Base-by-base conservation (phyloP, 768 basidiomycete genomes). In the Thelephora aurantiotincta region DNA sequence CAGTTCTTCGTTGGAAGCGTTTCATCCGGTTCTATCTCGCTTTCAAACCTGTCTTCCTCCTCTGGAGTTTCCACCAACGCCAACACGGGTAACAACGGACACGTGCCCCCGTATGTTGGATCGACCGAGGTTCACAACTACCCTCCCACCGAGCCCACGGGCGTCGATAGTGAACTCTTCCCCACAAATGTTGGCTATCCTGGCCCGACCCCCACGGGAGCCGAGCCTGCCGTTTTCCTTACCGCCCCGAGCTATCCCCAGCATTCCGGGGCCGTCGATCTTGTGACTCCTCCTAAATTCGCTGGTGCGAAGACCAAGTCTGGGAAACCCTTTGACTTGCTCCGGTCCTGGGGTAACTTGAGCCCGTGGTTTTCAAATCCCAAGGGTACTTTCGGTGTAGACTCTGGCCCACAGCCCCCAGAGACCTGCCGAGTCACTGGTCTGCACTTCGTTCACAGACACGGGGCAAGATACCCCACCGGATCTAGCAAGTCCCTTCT, bases 191-290 rank as follows among this genome's bases (percentile, higher is more conserved):
- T 91, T 3, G 88, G 88, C 34, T 78, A 88, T 58, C 68, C 80
- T 2, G 88, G 88, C 13, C 70, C 67, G 19, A 90, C 86, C 1
- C 82, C 84, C 0, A 91, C 85, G 0, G 85, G 85, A 14, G 85
- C 80, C 6, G 85, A 88, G 55, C 69, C 85, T 1, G 83, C 70
- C 2, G 65, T 86, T 33, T 73, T 89, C 23, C 72, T 71, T 3
- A 87, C 85, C 3, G 85, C 81, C 0, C 85, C 85, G 12, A 65
- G 73, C n/a, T 86, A 88, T 57, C 88, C 88, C 6, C 56, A 82
- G 12, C 84, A 90, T 46, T 77, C 79, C 0, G 83, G 77, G 9
- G 78, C 78, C 1, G 68, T 80, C 2, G 69, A 77, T 43, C 73
- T 88, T 41, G 68, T 86, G 26, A 62, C 61, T n/a, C 79, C 82